These are phyloP conservation scores for Babesia ovata DNA, from an alignment of 169 alveolate species.

Conservation along the genomic window DNA sequence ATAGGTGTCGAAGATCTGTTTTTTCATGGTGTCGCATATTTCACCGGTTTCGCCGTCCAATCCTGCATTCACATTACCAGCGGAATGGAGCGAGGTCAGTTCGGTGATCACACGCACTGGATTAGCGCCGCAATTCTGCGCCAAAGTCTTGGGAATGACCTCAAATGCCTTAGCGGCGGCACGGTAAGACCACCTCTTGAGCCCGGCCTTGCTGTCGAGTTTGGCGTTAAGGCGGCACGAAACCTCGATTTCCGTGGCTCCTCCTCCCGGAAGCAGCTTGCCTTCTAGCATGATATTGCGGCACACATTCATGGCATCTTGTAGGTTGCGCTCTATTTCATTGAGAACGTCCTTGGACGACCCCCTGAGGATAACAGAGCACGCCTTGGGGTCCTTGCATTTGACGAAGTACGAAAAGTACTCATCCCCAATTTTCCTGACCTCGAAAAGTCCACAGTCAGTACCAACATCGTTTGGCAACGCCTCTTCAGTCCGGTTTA, in stretches of 20 bases:
- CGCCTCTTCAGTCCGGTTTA: slow-evolving; percentile 96
- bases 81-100: slow-evolving; percentile 86
- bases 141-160: slow-evolving; percentile 98
- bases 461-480: slow-evolving; percentile 92
- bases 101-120: slow-evolving; percentile 91
- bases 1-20: slow-evolving; percentile 91
- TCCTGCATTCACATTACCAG: slow-evolving; percentile 77
- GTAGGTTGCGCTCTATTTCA: slow-evolving; percentile 95
- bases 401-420: slow-evolving; percentile 83
- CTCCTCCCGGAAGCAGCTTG: slow-evolving; percentile 99
- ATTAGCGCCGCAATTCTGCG: slow-evolving; percentile 98
- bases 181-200: slow-evolving; percentile 92
- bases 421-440: slow-evolving; percentile 91
- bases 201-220: slow-evolving; percentile 87
- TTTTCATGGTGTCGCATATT: slow-evolving; percentile 84
- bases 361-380: slow-evolving; percentile 97
- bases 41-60: slow-evolving; percentile 95
- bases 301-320: slow-evolving; percentile 98
- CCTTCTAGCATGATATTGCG: slow-evolving; percentile 95
- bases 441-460: slow-evolving; percentile 94
- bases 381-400: slow-evolving; percentile 94
- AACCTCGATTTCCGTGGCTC: slow-evolving; percentile 98
- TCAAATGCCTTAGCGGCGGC: slow-evolving; percentile 98
- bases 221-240: slow-evolving; percentile 88
- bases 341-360: slow-evolving; percentile 98